Base-by-base conservation (phyloP, 495 filamentous ascomycete genomes). In the Chaetomium fimeti region DNA sequence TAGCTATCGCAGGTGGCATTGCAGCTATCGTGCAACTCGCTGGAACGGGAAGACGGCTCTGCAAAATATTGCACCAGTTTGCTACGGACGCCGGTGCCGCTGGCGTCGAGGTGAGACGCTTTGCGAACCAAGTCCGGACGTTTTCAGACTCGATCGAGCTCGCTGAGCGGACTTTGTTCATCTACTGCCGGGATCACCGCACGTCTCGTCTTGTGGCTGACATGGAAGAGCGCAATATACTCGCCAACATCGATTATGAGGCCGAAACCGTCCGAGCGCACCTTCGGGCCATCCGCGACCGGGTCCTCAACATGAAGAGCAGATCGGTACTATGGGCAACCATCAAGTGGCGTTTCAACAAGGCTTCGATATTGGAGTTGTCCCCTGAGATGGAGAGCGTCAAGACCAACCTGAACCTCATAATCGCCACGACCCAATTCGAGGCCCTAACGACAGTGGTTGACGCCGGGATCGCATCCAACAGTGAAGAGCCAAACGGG, bases 331-430 rank as follows among this genome's bases (percentile, higher is more conserved):
- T 61, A 5, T 40, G 20, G 58, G 32, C 29, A 0, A 61, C 29
- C 29, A 40, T 61, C 28, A 61, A 38, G 9, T 61, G 58, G 58
- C 18, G 1, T 3, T 25, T 24, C 11, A 51, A 18, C 5, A 51
- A 52, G 25, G 38, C 58, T 13, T 61, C 47, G 3, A 52, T 61
- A 9, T 2, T 18, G 18, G 47, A 25, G n/a, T 9, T 52, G 12
- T 16, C 2, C 20, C 58, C 58, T 1, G 45, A 38, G 15, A 52
- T 52, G 58, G 45, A 61, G 47, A 52, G 29, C 18, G 32, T 61
- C 28, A 61, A 51, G n/a, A 27, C 20, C 28, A 52, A 2, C 15
- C 47, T 61, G 18, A 28, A 1, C 11, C 13, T 61, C 12, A 13
- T 52, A 6, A 12, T 61, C 2, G 12, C 3, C n/a, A 38, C 29